These are phyloP conservation scores for Mucor mucedo DNA, from an alignment of 371 early-diverging fungal species.

Conservation along the genomic window DNA sequence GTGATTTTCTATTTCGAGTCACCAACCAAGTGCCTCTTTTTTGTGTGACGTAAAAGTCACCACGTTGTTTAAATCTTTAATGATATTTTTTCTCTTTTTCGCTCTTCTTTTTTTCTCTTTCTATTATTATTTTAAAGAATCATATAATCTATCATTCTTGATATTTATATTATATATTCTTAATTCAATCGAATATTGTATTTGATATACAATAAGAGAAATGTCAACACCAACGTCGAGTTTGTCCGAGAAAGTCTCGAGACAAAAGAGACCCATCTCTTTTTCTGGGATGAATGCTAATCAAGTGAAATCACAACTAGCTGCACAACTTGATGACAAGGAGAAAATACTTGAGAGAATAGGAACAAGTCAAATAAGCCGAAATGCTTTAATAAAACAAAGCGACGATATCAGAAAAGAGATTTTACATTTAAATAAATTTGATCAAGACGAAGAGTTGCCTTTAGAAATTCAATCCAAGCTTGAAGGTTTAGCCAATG, in stretches of 20 bases:
- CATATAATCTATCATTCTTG: not conserved
- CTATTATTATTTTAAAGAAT: slow-evolving; percentile 1
- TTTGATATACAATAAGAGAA: not conserved
- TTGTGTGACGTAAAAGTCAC: slow-evolving; percentile 29
- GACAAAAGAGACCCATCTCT: slow-evolving; percentile 25
- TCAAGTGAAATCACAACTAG: slow-evolving; percentile 26
- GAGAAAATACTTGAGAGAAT: slow-evolving; percentile 15
- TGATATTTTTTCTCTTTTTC: slow-evolving; percentile 11
- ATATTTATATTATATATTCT: not conserved
- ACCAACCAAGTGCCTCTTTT: slow-evolving; percentile 21
- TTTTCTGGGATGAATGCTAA: slow-evolving; percentile 28
- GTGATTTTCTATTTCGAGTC: slow-evolving; percentile 31
- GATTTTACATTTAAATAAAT: slow-evolving; percentile 12
- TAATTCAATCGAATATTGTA: not conserved
- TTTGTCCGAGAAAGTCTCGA: slow-evolving; percentile 14
- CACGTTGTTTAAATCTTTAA: slow-evolving; percentile 23
- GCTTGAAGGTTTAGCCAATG: slow-evolving; percentile 28
- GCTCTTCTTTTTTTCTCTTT: slow-evolving; percentile 9
- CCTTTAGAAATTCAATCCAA: slow-evolving; percentile 20
- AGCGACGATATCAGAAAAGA: slow-evolving; percentile 19
- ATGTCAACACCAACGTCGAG: slow-evolving; percentile 10
- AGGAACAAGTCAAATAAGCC: slow-evolving; percentile 26
- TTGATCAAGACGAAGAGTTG: slow-evolving; percentile 19
- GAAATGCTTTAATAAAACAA: slow-evolving; percentile 29
- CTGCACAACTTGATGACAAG: slow-evolving; percentile 21